Evolutionary conservation across 2,329 filamentous ascomycete species (phyloP).

Genomic region (Macrophomina phaseolina): DNA sequence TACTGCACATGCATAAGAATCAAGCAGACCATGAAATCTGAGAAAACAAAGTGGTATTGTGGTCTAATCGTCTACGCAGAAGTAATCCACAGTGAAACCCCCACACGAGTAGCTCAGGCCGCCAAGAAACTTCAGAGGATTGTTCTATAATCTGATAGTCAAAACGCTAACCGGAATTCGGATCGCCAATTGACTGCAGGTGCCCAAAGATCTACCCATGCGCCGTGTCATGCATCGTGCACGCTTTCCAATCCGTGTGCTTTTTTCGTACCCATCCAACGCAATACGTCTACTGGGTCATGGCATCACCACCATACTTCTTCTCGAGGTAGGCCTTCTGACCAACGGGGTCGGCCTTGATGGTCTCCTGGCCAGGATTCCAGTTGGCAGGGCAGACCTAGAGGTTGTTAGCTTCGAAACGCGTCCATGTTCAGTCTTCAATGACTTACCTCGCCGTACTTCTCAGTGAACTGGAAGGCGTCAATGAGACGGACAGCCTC

Average conservation of each 20-base stretch:
- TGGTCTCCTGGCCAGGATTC: constrained; percentile 47
- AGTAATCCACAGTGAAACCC: constrained; percentile 25
- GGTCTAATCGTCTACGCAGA: constrained; percentile 27
- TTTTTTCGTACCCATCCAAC: constrained; percentile 1
- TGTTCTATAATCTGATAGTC: not conserved
- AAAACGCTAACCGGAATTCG: constrained; percentile 7
- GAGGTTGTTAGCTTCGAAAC: not conserved
- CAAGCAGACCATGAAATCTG: not conserved
- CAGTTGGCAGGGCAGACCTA: constrained; percentile 51
- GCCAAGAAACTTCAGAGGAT: constrained; percentile 9
- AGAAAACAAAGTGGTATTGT: constrained; percentile 26
- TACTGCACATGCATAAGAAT: not conserved
- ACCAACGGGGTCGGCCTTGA: constrained; percentile 48
- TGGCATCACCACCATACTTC: constrained; percentile 38
- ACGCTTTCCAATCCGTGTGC: not conserved
- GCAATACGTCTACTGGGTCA: constrained; percentile 27
- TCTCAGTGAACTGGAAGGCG: constrained; percentile 55
- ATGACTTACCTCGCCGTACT: constrained; percentile 46
- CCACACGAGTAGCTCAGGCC: constrained; percentile 5
- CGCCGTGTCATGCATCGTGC: constrained; percentile 17
- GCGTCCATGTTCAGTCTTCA: constrained; percentile 2
- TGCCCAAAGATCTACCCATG: constrained; percentile 5
- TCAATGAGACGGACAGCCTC: constrained; percentile 65
- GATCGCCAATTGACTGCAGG: not conserved
- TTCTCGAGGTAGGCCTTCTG: constrained; percentile 47